Conservation (phyloP, 805 yeast species). For the Candida xyloterini region DNA sequence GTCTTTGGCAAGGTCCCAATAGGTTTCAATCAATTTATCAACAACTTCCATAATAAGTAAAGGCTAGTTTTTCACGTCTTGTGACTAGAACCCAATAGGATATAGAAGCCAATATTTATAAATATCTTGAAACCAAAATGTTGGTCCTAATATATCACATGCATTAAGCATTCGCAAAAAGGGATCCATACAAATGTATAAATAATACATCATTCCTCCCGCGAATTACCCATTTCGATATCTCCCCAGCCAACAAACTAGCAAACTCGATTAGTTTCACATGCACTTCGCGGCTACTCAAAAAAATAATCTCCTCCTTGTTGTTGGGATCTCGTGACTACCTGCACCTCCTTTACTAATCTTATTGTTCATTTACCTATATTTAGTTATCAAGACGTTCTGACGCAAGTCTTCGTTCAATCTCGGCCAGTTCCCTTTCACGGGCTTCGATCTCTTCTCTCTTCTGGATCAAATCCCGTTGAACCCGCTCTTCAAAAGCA, state of each 20-base stretch:
- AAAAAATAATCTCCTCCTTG: neutral
- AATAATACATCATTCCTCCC: slow-evolving; percentile 1
- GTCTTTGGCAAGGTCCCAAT: slow-evolving; percentile 24
- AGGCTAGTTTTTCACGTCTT: neutral
- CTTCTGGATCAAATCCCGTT: slow-evolving; percentile 77
- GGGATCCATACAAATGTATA: slow-evolving; percentile 1
- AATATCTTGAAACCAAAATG: neutral
- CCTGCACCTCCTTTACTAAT: neutral
- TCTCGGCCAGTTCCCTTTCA: slow-evolving; percentile 80
- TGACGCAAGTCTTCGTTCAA: slow-evolving; percentile 45
- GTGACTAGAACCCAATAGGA: slow-evolving; percentile 2
- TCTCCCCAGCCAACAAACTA: slow-evolving; percentile 1
- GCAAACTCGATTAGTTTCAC: slow-evolving; percentile 1
- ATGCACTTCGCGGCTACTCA: slow-evolving; percentile 8
- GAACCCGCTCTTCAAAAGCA: slow-evolving; percentile 85
- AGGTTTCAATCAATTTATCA: slow-evolving; percentile 19
- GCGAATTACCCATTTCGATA: neutral
- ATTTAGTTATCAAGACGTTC: slow-evolving; percentile 18
- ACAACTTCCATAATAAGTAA: slow-evolving; percentile 16
- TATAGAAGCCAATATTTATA: slow-evolving; percentile 5
- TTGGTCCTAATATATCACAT: slow-evolving; percentile 7
- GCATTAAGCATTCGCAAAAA: neutral
- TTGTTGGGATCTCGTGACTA: neutral
- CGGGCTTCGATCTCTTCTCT: slow-evolving; percentile 79
- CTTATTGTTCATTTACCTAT: neutral